Evolutionary conservation across 805 yeast genomes (phyloP).

Genomic region (Priceomyces carsonii): DNA sequence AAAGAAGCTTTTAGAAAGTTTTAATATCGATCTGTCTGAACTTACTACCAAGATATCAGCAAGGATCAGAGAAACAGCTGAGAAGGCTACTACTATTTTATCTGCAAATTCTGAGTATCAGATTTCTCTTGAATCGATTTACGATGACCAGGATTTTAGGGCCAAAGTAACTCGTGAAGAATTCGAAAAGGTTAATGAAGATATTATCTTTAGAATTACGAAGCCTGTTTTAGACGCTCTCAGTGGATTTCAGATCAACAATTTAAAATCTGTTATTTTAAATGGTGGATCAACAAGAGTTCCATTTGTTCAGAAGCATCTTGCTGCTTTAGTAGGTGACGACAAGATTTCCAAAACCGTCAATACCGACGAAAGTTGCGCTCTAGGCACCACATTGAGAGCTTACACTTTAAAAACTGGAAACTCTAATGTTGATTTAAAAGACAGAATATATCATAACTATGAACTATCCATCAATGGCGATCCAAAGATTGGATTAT

Average conservation of each 20-base stretch:
- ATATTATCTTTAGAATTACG: conserved; percentile 46
- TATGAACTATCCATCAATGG: conserved; percentile 42
- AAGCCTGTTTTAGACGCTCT: conserved; percentile 59
- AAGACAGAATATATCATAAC: conserved; percentile 55
- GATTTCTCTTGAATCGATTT: conserved; percentile 75
- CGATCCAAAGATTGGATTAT: conserved; percentile 31
- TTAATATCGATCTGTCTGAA: conserved; percentile 36
- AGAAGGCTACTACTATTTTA: conserved; percentile 80
- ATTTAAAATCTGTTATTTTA: conserved; percentile 67
- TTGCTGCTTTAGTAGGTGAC: conserved; percentile 55
- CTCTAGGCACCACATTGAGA: conserved; percentile 82
- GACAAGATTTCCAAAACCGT: conserved; percentile 74
- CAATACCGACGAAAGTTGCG: conserved; percentile 95
- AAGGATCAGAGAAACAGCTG: conserved; percentile 78
- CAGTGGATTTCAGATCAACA: conserved; percentile 10
- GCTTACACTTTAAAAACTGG: conserved; percentile 72
- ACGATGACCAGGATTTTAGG: conserved; percentile 73
- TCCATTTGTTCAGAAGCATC: conserved; percentile 75
- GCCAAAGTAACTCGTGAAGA: conserved; percentile 72
- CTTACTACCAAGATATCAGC: conserved; percentile 62
- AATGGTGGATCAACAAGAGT: conserved; percentile 92
- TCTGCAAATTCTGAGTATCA: conserved; percentile 84
- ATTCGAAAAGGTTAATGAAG: conserved; percentile 60
- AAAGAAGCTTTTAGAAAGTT: conserved; percentile 53
- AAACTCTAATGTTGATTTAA: conserved; percentile 55